These are phyloP conservation scores for Smallanthus sonchifolius DNA, from an alignment of 129 eudicot genomes.

Conservation along the genomic window DNA sequence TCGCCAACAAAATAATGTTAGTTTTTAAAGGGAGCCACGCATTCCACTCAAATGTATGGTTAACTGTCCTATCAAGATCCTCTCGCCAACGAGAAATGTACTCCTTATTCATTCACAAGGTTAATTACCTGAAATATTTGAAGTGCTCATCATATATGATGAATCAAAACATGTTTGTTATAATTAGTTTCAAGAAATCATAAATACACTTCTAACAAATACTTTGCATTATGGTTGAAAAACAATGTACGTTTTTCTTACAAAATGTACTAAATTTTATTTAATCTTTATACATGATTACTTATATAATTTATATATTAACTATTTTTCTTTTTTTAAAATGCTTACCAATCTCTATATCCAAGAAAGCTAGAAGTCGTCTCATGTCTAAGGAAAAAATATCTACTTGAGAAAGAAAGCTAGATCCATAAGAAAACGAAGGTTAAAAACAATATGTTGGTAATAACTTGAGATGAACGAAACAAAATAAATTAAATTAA, in stretches of 20 bases:
- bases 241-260: not conserved
- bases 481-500: not conserved
- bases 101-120: too few species aligned
- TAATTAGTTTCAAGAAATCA: not conserved
- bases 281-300: not conserved
- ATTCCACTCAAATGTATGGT: too few species aligned
- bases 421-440: not conserved
- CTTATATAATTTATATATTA: not conserved
- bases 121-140: too few species aligned
- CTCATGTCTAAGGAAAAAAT: too few species aligned
- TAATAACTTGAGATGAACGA: conserved; percentile 6
- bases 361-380: too few species aligned
- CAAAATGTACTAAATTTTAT: not conserved
- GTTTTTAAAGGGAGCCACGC: too few species aligned
- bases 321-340: too few species aligned
- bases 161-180: not conserved
- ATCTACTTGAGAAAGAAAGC: not conserved
- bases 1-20: too few species aligned
- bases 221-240: not conserved
- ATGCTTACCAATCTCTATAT: too few species aligned
- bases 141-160: too few species aligned
- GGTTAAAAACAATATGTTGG: not conserved
- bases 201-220: not conserved
- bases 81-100: too few species aligned
- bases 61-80: too few species aligned